phyloP scores from a whole-genome alignment of 257 asterid genomes.

The Solanum clarkiae region DNA sequence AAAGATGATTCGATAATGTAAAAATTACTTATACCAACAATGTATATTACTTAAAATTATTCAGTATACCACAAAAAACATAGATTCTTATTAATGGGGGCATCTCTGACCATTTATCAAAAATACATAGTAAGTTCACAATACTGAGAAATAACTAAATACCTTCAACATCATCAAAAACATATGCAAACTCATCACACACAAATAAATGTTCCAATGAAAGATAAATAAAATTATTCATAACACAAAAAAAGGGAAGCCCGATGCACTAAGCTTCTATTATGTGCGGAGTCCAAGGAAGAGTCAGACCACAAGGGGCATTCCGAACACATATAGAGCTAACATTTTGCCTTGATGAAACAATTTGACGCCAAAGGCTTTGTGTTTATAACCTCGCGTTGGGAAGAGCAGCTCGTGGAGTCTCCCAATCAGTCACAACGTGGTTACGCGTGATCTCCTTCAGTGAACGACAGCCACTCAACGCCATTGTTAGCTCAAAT shows the following conservation, averaged over 20 bases:
- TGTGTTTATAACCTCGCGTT: neutral
- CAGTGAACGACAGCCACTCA: slow-evolving; percentile 8
- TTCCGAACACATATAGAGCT: neutral
- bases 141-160: neutral
- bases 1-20: neutral
- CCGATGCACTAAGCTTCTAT: neutral
- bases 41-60: neutral
- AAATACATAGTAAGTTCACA: neutral
- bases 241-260: neutral
- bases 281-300: neutral
- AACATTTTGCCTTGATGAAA: neutral
- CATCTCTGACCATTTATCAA: neutral
- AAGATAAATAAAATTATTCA: slow-evolving; percentile 4
- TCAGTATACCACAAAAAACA: neutral
- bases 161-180: neutral
- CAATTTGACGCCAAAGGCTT: neutral
- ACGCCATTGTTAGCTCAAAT: slow-evolving; percentile 34
- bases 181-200: neutral
- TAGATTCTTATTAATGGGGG: neutral
- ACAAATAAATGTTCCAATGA: neutral
- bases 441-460: slow-evolving; percentile 5
- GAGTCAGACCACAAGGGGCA: neutral
- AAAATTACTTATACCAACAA: fast-evolving
- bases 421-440: slow-evolving; percentile 5
- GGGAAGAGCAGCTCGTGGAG: slow-evolving; percentile 2